Conservation (phyloP, 768 basidiomycete genomes). For the Asterophora parasitica region DNA sequence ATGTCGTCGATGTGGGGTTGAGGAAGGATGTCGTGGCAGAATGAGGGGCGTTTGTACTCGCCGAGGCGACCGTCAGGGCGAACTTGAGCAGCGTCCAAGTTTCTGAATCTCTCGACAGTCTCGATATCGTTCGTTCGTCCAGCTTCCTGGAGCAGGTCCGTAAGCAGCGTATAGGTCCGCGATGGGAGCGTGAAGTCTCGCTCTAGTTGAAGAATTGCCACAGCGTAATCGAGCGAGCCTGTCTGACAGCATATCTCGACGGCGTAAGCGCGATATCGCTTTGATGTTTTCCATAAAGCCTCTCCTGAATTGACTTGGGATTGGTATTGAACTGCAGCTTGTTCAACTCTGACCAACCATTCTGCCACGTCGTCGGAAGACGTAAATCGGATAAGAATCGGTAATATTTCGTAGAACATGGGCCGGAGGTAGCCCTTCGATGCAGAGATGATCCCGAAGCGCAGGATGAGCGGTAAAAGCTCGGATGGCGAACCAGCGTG, state of each 20-base stretch:
- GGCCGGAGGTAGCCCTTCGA: conserved; percentile 18
- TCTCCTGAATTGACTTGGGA: neutral
- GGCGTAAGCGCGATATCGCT: conserved; percentile 7
- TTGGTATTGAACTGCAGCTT: conserved; percentile 4
- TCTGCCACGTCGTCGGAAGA: neutral
- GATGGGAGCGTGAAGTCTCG: conserved; percentile 7
- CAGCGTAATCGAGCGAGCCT: conserved; percentile 16
- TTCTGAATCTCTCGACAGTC: neutral
- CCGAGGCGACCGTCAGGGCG: neutral
- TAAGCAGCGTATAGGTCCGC: conserved; percentile 9
- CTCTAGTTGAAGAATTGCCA: conserved; percentile 1
- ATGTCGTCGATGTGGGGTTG: neutral
- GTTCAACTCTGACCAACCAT: conserved; percentile 13
- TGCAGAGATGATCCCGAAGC: conserved; percentile 18
- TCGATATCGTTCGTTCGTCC: neutral
- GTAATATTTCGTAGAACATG: conserved; percentile 13
- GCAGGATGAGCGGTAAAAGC: conserved; percentile 11
- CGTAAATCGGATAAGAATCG: conserved; percentile 12
- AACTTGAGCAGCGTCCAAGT: neutral
- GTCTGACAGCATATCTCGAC: conserved; percentile 15
- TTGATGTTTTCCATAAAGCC: neutral
- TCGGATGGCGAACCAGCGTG: conserved; percentile 12
- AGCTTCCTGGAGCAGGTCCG: conserved; percentile 1
- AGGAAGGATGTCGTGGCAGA: neutral
- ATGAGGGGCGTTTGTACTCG: neutral